Evolutionary conservation across 2,329 filamentous ascomycete species (phyloP).

Genomic region (Aureobasidium sp.): DNA sequence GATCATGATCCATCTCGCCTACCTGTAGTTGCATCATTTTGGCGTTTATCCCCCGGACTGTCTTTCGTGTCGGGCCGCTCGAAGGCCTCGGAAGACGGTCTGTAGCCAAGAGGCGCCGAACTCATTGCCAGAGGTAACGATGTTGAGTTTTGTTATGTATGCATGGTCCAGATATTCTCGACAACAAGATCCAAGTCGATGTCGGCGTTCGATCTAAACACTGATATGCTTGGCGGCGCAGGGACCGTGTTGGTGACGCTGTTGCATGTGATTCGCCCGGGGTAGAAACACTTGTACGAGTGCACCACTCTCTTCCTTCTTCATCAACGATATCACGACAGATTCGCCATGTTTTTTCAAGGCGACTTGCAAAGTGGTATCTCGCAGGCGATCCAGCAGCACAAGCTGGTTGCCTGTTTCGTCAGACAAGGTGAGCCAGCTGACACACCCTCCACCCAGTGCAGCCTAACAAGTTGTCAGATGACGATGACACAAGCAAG

Average conservation of each 20-base stretch:
- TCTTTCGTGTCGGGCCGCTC: neutral
- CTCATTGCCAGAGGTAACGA: neutral
- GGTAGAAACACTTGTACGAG: neutral
- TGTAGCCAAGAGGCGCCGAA: neutral
- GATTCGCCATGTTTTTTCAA: slow-evolving; percentile 65
- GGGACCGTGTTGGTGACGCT: slow-evolving; percentile 3
- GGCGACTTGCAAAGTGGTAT: slow-evolving; percentile 79
- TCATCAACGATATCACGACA: neutral
- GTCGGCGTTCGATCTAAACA: neutral
- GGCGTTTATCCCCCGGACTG: slow-evolving; percentile 35
- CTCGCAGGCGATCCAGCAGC: slow-evolving; percentile 61
- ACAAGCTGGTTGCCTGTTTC: slow-evolving; percentile 78
- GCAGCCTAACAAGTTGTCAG: slow-evolving; percentile 35
- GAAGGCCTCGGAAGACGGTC: slow-evolving; percentile 2
- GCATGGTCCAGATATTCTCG: neutral
- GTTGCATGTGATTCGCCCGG: slow-evolving; percentile 9
- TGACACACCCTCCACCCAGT: neutral
- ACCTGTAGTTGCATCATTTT: slow-evolving; percentile 58
- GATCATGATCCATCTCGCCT: neutral
- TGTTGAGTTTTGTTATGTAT: neutral
- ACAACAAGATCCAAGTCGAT: neutral
- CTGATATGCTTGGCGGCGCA: slow-evolving; percentile 2
- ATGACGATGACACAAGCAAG: slow-evolving; percentile 61
- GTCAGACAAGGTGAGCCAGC: slow-evolving; percentile 43
- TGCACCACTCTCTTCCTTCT: neutral